Evolutionary conservation across 1,284 basidiomycete genomes (phyloP), one percentile per base, ranked within the genome.

Genomic region (Taiwanofungus camphoratus): DNA sequence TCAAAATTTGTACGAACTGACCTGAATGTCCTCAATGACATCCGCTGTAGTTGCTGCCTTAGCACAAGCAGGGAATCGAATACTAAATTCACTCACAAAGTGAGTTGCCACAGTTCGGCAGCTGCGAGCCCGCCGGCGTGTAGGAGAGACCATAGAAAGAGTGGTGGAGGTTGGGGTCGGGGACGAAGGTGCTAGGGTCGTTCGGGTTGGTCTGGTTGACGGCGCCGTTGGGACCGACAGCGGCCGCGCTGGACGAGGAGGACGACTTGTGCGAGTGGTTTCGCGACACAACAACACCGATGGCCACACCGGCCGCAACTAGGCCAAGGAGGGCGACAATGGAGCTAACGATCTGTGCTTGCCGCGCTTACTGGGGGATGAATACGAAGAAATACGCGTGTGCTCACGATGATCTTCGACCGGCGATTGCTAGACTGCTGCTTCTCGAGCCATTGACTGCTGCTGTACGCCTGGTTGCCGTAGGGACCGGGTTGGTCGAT

Each of bases 111-210:
- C 79, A 80, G 18, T 63, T 45, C 2, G 77, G 76, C 24, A 72
- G 56, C 48, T 75, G 70, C 4, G 70, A 67, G 43, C 77, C 74
- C 33, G 69, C 66, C 1, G 86, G 84, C 0, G 82, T 83, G 62
- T 89, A 90, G 0, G 85, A 83, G n/a, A 89, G 56, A 23, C 77
- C 86, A 55, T 71, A 90, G 66, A 86, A 86, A 9, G 71, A 70
- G 45, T 80, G 71, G 52, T 79, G 71, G 36, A 91, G 65, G 7
- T 68, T 62, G 4, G 69, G 38, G 61, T 90, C 77, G 62, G 78
- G 82, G 36, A 60, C 57, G 58, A 89, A 89, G 24, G 70, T 65
- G 60, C 73, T 80, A 2, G 84, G 81, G 62, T 87, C 79, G 49
- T 67, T 71, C 18, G 73, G 65, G 52, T 79, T 65, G 1, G 69